phyloP scores from a whole-genome alignment of 78 protist species.

The Speleostelium caveatum region DNA sequence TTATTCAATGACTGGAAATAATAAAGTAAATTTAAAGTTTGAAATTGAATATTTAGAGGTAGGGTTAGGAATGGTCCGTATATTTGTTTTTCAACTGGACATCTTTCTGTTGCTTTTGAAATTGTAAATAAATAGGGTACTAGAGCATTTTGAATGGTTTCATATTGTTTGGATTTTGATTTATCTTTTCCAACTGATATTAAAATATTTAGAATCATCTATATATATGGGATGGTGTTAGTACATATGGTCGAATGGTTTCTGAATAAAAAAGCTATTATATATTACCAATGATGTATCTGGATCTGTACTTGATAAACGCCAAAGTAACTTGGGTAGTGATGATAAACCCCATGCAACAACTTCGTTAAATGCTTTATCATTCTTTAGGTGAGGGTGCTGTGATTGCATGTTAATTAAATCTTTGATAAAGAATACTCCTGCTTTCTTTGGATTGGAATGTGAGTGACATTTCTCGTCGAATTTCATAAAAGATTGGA shows the following conservation, averaged over 20 bases:
- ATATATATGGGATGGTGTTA: background rate
- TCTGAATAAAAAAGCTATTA: background rate
- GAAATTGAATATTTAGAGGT: constrained; percentile 47
- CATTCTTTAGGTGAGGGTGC: constrained; percentile 5
- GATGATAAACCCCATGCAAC: constrained; percentile 66
- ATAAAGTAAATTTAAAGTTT: constrained; percentile 42
- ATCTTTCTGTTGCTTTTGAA: constrained; percentile 23
- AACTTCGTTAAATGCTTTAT: constrained; percentile 45
- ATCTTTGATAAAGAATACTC: constrained; percentile 66
- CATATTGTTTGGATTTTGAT: constrained; percentile 40
- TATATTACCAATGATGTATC: constrained; percentile 18
- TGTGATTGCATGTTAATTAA: constrained; percentile 39
- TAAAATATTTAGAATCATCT: constrained; percentile 55
- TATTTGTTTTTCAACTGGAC: constrained; percentile 52
- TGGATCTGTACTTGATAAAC: constrained; percentile 27
- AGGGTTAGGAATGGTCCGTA: constrained; percentile 58
- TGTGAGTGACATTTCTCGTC: constrained; percentile 61
- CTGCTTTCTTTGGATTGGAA: constrained; percentile 43
- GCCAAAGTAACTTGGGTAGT: constrained; percentile 65
- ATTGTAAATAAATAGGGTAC: constrained; percentile 70
- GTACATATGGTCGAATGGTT: background rate
- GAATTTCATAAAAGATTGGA: constrained; percentile 53
- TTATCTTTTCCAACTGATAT: constrained; percentile 57
- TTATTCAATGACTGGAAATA: constrained; percentile 34
- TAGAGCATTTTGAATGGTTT: constrained; percentile 60